phyloP scores from a whole-genome alignment of 2,329 filamentous ascomycete genomes.

The Arthrobotrys conoides region DNA sequence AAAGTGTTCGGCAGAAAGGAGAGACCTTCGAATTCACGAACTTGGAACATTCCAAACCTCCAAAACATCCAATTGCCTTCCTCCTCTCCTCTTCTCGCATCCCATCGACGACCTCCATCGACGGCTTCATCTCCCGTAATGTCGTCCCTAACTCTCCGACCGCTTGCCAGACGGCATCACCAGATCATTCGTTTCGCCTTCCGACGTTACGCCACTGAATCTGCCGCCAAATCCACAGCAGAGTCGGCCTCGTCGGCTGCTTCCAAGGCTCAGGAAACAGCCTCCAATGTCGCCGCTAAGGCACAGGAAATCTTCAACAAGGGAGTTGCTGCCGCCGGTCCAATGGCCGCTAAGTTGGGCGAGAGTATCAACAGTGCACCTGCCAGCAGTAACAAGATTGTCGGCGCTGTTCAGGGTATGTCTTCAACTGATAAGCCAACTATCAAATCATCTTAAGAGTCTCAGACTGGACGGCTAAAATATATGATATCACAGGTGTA shows the following conservation, averaged over 20 bases:
- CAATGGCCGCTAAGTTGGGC: conserved; percentile 64
- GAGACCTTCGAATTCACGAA: conserved; percentile 22
- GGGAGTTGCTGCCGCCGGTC: conserved; percentile 68
- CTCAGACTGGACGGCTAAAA: conserved; percentile 21
- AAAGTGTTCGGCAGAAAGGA: conserved; percentile 58
- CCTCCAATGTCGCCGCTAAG: conserved; percentile 65
- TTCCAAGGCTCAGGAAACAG: conserved; percentile 61
- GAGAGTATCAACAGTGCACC: conserved; percentile 71
- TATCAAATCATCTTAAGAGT: not conserved
- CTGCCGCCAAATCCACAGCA: conserved; percentile 55
- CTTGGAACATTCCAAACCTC: conserved; percentile 28
- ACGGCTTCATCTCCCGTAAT: conserved; percentile 33
- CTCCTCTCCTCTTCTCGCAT: conserved; percentile 7
- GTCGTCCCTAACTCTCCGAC: conserved; percentile 52
- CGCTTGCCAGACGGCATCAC: conserved; percentile 56
- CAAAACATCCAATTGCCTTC: conserved; percentile 22
- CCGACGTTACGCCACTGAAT: conserved; percentile 56
- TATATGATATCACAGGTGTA: conserved; percentile 74
- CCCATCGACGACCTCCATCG: conserved; percentile 27
- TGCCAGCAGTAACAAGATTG: conserved; percentile 83
- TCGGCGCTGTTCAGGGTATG: conserved; percentile 88
- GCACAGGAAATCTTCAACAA: conserved; percentile 66
- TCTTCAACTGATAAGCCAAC: conserved; percentile 65
- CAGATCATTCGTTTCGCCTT: conserved; percentile 55
- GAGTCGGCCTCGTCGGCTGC: conserved; percentile 44